These are phyloP conservation scores for Peronospora farinosa DNA, from an alignment of 352 stramenopile species.

Conservation along the genomic window DNA sequence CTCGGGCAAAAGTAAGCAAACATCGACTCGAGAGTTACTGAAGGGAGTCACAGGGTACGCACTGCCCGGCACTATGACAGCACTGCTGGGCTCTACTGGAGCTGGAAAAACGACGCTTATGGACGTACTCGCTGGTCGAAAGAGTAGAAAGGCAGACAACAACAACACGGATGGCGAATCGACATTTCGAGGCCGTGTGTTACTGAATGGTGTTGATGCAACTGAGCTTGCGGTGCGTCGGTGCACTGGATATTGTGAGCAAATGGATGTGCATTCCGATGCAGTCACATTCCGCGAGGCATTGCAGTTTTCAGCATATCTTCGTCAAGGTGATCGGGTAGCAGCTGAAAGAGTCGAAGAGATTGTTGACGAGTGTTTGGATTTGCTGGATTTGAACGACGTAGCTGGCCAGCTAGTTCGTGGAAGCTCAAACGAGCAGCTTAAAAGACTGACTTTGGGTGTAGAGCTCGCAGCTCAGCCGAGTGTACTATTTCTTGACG, in stretches of 20 bases:
- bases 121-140: constrained; percentile 90
- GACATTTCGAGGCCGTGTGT: constrained; percentile 33
- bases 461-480: constrained; percentile 44
- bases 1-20: constrained; percentile 43
- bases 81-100: constrained; percentile 81
- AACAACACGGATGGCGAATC: constrained; percentile 17
- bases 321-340: constrained; percentile 46
- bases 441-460: constrained; percentile 44
- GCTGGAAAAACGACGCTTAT: constrained; percentile 84
- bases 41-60: constrained; percentile 76
- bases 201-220: constrained; percentile 86
- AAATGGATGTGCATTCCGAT: constrained; percentile 86
- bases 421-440: constrained; percentile 40
- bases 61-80: constrained; percentile 79
- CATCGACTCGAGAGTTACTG: constrained; percentile 45
- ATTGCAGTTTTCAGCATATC: constrained; percentile 83
- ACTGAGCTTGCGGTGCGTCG: constrained; percentile 44
- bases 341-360: constrained; percentile 25
- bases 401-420: constrained; percentile 40
- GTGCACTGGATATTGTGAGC: constrained; percentile 57
- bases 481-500: constrained; percentile 49
- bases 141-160: constrained; percentile 45
- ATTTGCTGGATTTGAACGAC: constrained; percentile 61
- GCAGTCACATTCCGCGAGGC: constrained; percentile 87
- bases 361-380: constrained; percentile 73